Evolutionary conservation across 805 yeast genomes (phyloP).

Genomic region (Barnettozyma wickerhamii): DNA sequence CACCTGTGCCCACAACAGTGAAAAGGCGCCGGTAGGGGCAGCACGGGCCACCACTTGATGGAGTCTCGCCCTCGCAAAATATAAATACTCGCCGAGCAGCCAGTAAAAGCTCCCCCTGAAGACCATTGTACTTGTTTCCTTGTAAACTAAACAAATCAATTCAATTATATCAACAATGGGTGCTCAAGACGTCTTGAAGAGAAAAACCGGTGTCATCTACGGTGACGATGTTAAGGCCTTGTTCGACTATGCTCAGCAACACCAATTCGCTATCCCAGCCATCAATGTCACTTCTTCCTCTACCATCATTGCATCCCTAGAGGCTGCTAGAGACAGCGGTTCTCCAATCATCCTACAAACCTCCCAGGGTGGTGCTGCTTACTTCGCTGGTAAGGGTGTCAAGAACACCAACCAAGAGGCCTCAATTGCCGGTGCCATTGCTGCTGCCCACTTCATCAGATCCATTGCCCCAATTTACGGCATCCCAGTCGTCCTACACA

Average conservation of each 20-base stretch:
- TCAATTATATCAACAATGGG: conserved; percentile 38
- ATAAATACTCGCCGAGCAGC: neutral
- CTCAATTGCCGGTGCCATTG: conserved; percentile 89
- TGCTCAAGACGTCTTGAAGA: conserved; percentile 69
- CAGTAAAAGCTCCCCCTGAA: too few species aligned
- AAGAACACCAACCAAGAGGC: conserved; percentile 90
- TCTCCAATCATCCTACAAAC: conserved; percentile 96
- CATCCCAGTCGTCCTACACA: conserved; percentile 93
- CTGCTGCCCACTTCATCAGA: conserved; percentile 98
- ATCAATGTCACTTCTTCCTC: conserved; percentile 98
- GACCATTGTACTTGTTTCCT: too few species aligned
- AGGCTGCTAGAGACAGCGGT: conserved; percentile 92
- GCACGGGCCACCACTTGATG: neutral
- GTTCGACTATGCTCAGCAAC: conserved; percentile 88
- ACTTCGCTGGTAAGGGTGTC: conserved; percentile 99
- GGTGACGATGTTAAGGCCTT: conserved; percentile 88
- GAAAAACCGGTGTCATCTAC: conserved; percentile 97
- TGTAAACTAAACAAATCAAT: neutral
- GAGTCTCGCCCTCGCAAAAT: neutral
- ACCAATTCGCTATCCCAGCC: conserved; percentile 97
- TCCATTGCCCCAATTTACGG: conserved; percentile 95
- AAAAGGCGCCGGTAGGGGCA: neutral
- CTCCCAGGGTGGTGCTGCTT: conserved; percentile 99
- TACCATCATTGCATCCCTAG: conserved; percentile 93
- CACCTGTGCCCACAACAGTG: neutral